Evolutionary conservation across 1,284 basidiomycete genomes (phyloP), one percentile per base, ranked within the genome.

Genomic region (Rhodotorula sp.): DNA sequence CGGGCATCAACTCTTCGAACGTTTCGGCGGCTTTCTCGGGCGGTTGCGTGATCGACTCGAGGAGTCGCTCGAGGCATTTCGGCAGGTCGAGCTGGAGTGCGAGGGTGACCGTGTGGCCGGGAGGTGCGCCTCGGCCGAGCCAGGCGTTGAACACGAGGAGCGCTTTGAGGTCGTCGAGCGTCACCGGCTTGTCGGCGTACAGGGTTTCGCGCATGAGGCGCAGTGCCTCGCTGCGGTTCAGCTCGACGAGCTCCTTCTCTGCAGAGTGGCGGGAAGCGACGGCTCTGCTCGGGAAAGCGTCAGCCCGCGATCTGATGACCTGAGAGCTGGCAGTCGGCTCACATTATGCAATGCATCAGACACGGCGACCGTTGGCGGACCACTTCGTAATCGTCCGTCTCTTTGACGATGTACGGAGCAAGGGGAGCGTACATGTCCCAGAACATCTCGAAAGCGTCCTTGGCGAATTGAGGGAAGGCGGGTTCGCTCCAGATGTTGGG

Each of bases 71-170:
- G 63, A 75, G 67, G 1, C 58, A 47, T 38, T 60, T 21, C 26
- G 74, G 74, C 10, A 73, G 62, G n/a, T 75, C 74, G 28, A 75
- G 69, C 52, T 75, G 74, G 5, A 67, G 38, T 5, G 74, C 74
- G 47, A 75, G 67, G 0, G 71, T 61, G 49, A 70, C 52, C 7
- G 64, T 65, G 48, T 75, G 71, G 3, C 74, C 74, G 3, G 72
- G 72, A 23, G 72, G 72, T 1, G 67, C 56, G 26, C 69, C 72
- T 10, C 71, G 49, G 8, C 62, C 65, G 23, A 74, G 62, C 73
- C 73, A 74, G 12, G 69, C 71, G 31, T 68, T 69, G 48, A 48
- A 75, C 5, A 75, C 56, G 3, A 72, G 26, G 8, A 55, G 62
- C 2, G 68, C 74, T 48, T 75, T 75, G 59, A 72, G 69, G 23